These are phyloP conservation scores for Acer campestre DNA, from an alignment of 345 rosid species.

Conservation along the genomic window DNA sequence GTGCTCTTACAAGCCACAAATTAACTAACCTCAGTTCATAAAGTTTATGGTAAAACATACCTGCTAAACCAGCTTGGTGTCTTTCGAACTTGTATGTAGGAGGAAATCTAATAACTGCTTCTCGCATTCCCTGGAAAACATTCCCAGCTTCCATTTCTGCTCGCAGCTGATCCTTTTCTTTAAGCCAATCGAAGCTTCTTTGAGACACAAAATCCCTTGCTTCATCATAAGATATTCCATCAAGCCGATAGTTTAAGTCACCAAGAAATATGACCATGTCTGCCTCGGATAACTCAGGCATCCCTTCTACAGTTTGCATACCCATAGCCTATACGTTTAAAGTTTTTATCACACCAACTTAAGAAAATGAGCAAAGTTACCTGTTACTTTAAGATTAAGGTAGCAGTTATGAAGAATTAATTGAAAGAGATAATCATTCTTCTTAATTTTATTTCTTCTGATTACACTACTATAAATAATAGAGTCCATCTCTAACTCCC, in stretches of 20 bases:
- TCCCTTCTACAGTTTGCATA: conserved; percentile 44
- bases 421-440: too few species aligned
- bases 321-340: conserved; percentile 47
- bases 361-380: conserved; percentile 3
- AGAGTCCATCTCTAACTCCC: too few species aligned
- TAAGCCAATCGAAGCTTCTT: conserved; percentile 85
- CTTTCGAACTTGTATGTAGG: conserved; percentile 86
- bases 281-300: conserved; percentile 78
- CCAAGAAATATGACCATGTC: conserved; percentile 83
- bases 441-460: too few species aligned
- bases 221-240: conserved; percentile 80
- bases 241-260: conserved; percentile 80
- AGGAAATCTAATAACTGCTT: conserved; percentile 74
- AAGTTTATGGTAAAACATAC: conserved; percentile 26
- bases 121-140: conserved; percentile 91
- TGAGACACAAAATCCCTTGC: conserved; percentile 84
- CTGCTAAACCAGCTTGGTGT: conserved; percentile 73
- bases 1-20: not conserved
- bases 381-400: conserved; percentile 22
- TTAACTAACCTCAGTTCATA: not conserved
- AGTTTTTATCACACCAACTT: conserved; percentile 9
- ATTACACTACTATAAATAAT: too few species aligned
- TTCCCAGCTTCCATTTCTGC: conserved; percentile 79
- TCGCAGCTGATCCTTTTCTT: conserved; percentile 79
- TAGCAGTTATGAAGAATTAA: too few species aligned